Base-by-base conservation (phyloP, 2,329 filamentous ascomycete genomes). In the Stemphylium lycopersici region DNA sequence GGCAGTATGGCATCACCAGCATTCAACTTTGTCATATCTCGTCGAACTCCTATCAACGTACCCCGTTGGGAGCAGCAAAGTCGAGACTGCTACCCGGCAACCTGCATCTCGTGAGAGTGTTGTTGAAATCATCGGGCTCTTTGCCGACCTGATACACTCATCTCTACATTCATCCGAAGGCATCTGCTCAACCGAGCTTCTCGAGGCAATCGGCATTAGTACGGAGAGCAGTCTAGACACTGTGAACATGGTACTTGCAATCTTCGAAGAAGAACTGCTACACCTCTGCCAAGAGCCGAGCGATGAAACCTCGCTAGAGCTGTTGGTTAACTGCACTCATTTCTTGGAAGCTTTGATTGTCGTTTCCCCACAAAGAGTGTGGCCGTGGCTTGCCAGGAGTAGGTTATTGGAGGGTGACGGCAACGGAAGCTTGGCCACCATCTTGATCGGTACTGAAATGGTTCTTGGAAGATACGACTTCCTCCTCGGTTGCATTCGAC, bases 311-410 rank as follows among this genome's bases (percentile, higher is more conserved):
- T 84, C 86, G 10, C 77, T 87, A 37, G 84, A 87, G 32, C 81
- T 96, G 24, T 81, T 88, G 2, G 83, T 93, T 42, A 86, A 90
- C 20, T 96, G 91, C 70, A 77, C 93, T 18, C 88, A 91, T 48
- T 97, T 98, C 67, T 79, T 96, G 33, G 84, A 89, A 62, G 86
- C 88, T 2, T 78, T 96, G 15, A 76, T 95, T 22, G 81, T 83
- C 8, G 65, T 89, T n/a, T 85, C 89, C 46, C 93, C 95, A 0
- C 90, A 89, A 52, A 84, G 93, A 55, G 87, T 96, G 5, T 98
- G 95, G 93, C 92, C 93, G 3, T 90, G 93, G 71, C 83, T 99
- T 66, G 86, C 88, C 3, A 87, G 91, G 52, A 96, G 91, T 72
- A 86, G 88, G 58, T 79, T 99, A 15, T 81, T 99, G 40, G 89